These are phyloP conservation scores for Echeveria elegans DNA, from an alignment of 164 flowering plant species.

Conservation along the genomic window DNA sequence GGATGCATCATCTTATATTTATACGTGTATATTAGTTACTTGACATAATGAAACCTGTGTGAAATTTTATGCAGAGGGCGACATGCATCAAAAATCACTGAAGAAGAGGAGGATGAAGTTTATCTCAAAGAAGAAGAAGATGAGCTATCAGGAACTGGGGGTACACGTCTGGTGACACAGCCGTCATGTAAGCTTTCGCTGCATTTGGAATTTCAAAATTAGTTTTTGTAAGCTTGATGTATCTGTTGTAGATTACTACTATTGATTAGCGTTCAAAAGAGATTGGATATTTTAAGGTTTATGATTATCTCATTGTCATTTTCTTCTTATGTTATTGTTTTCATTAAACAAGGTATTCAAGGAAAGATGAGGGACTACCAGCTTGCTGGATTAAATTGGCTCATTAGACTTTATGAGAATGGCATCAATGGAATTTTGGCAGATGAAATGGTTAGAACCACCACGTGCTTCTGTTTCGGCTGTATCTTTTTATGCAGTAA, in stretches of 20 bases:
- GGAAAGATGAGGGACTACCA: slow-evolving; percentile 99
- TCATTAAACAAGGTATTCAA: slow-evolving; percentile 71
- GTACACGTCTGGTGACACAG: slow-evolving; percentile 5
- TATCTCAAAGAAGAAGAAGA: slow-evolving; percentile 11
- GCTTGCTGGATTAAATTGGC: slow-evolving; percentile 97
- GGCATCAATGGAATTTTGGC: slow-evolving; percentile 99
- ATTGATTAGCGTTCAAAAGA: background rate
- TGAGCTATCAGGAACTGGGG: background rate
- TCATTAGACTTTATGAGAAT: slow-evolving; percentile 88
- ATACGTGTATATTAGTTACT: background rate
- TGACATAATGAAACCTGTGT: background rate
- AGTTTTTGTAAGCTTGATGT: background rate
- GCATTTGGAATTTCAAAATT: background rate
- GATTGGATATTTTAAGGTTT: background rate
- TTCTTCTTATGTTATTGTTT: background rate
- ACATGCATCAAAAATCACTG: slow-evolving; percentile 8
- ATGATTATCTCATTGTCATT: background rate
- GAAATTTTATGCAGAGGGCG: background rate
- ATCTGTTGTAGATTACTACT: background rate
- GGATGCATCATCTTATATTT: too few relatives aligned
- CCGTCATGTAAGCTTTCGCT: background rate
- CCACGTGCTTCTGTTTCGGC: background rate
- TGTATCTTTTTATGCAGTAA: background rate
- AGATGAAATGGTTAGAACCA: slow-evolving; percentile 80
- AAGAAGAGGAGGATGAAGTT: slow-evolving; percentile 10